These are phyloP conservation scores for Blastocrithidia nonstop DNA, from an alignment of 208 protist genomes.

Conservation along the genomic window DNA sequence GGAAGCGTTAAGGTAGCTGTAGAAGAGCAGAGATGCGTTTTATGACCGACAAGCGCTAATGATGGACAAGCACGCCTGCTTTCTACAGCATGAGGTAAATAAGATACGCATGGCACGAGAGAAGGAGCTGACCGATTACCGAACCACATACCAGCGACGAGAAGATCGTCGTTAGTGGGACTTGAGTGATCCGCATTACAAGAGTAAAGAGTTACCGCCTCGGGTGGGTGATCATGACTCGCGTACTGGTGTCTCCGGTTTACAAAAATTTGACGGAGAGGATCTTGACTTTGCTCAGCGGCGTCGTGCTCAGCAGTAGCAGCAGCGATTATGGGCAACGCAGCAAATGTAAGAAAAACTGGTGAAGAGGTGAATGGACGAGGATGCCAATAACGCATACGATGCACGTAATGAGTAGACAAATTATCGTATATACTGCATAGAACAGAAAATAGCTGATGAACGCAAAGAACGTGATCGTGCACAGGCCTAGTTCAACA, in stretches of 20 bases:
- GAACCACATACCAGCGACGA: slow-evolving; percentile 77
- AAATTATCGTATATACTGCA: slow-evolving; percentile 58
- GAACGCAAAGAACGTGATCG: slow-evolving; percentile 46
- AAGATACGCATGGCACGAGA: slow-evolving; percentile 52
- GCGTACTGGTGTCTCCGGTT: slow-evolving; percentile 53
- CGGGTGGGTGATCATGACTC: slow-evolving; percentile 83
- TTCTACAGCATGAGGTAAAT: slow-evolving; percentile 80
- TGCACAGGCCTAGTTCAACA: slow-evolving; percentile 81
- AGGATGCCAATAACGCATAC: slow-evolving; percentile 60
- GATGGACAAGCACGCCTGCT: slow-evolving; percentile 76
- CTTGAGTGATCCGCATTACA: slow-evolving; percentile 76
- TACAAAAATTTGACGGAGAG: slow-evolving; percentile 88
- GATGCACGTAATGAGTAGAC: slow-evolving; percentile 81
- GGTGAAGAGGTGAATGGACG: slow-evolving; percentile 86
- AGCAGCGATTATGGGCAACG: slow-evolving; percentile 72
- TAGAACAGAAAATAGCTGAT: slow-evolving; percentile 60
- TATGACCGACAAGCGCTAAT: slow-evolving; percentile 80
- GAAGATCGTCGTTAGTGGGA: slow-evolving; percentile 77
- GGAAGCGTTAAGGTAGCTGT: slow-evolving; percentile 51
- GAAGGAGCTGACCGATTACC: slow-evolving; percentile 73
- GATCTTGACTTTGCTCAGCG: slow-evolving; percentile 70
- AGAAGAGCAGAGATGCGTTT: slow-evolving; percentile 78
- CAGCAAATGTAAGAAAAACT: slow-evolving; percentile 84
- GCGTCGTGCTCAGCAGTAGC: slow-evolving; percentile 51
- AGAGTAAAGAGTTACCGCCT: slow-evolving; percentile 67